Evolutionary conservation across 2,329 filamentous ascomycete species (phyloP).

Genomic region (Cryphonectria naterciae): DNA sequence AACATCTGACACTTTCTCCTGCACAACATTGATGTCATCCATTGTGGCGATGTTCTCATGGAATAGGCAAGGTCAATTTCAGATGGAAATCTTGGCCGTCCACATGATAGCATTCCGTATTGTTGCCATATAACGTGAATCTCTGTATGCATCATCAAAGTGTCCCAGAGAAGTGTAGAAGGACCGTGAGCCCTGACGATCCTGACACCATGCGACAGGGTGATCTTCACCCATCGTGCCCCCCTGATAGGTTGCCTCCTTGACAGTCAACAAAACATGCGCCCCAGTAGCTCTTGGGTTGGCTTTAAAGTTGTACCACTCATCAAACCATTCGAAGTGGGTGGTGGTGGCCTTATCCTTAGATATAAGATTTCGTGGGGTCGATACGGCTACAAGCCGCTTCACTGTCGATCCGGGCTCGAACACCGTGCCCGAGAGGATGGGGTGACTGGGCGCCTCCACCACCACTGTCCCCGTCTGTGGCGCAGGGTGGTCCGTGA

Average conservation of each 20-base stretch:
- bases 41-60: not conserved
- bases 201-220: slow-evolving; percentile 46
- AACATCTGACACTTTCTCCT: not conserved
- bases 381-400: not conserved
- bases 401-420: slow-evolving; percentile 11
- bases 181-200: slow-evolving; percentile 44
- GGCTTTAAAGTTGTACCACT: slow-evolving; percentile 49
- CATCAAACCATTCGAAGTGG: slow-evolving; percentile 42
- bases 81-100: slow-evolving; percentile 29
- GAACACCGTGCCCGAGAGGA: slow-evolving; percentile 34
- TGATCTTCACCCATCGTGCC: slow-evolving; percentile 43
- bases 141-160: slow-evolving; percentile 44
- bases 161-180: slow-evolving; percentile 49
- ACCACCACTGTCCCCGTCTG: slow-evolving; percentile 39
- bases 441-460: slow-evolving; percentile 38
- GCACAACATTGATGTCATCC: not conserved
- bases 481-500: slow-evolving; percentile 44
- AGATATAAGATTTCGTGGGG: too few species aligned
- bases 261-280: slow-evolving; percentile 42
- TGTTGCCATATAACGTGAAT: slow-evolving; percentile 37
- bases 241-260: slow-evolving; percentile 42
- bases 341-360: slow-evolving; percentile 17
- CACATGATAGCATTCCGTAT: slow-evolving; percentile 36
- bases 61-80: not conserved
- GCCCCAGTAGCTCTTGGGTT: slow-evolving; percentile 37